Percentiles rank a stretch among this genome's conserved stretches.
phyloP scores from a whole-genome alignment of 1,284 basidiomycete species.

The Trichosporon asahii region DNA sequence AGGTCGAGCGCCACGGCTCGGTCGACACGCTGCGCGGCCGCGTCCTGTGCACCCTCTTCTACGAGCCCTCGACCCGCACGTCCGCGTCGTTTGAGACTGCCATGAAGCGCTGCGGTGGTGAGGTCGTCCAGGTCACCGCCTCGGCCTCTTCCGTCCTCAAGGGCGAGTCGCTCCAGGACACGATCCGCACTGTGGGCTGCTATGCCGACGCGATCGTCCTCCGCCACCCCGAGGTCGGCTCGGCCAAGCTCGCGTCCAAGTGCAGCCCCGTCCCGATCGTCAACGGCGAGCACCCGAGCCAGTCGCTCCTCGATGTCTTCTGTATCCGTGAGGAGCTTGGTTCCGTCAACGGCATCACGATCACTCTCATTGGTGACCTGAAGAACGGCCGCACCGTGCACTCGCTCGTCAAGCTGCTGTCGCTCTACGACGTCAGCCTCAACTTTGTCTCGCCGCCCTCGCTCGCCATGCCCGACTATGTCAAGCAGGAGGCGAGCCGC shows the following conservation, averaged over 20 bases:
- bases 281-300: slow-evolving; percentile 98
- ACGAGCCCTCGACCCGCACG: slow-evolving; percentile 95
- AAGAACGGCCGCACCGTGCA: slow-evolving; percentile 99
- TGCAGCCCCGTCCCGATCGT: slow-evolving; percentile 92
- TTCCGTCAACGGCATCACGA: slow-evolving; percentile 92
- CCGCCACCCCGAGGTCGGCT: slow-evolving; percentile 90
- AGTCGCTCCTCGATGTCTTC: slow-evolving; percentile 90
- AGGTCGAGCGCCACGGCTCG: slow-evolving; percentile 86
- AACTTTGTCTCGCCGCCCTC: slow-evolving; percentile 92
- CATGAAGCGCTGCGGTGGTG: slow-evolving; percentile 96
- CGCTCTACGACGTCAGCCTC: slow-evolving; percentile 83
- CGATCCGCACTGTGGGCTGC: slow-evolving; percentile 89
- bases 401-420: slow-evolving; percentile 87
- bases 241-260: slow-evolving; percentile 85
- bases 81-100: slow-evolving; percentile 97
- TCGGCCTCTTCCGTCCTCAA: slow-evolving; percentile 87
- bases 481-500: slow-evolving; percentile 76
- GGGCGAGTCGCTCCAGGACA: slow-evolving; percentile 91
- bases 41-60: slow-evolving; percentile 93
- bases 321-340: slow-evolving; percentile 98
- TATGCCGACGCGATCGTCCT: slow-evolving; percentile 95
- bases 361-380: slow-evolving; percentile 91
- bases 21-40: slow-evolving; percentile 88
- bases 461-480: slow-evolving; percentile 85
- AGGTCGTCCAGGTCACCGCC: slow-evolving; percentile 80